Evolutionary conservation across 176 grass and related monocot species (phyloP).

Genomic region (Bothriochloa decipiens): DNA sequence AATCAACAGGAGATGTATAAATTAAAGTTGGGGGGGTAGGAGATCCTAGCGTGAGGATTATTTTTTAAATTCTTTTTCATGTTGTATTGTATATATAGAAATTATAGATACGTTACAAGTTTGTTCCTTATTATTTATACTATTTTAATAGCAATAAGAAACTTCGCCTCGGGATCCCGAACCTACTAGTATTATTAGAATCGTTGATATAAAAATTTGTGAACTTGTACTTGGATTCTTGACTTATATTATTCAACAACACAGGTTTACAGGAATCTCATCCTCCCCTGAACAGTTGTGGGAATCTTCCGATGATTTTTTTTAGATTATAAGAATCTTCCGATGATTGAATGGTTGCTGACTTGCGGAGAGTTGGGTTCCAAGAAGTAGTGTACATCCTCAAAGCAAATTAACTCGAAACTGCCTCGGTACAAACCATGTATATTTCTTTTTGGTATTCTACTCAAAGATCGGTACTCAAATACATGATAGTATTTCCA

Average conservation of each 20-base stretch:
- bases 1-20: too few relatives aligned
- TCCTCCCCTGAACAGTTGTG: conserved; percentile 1
- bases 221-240: conserved; percentile 22
- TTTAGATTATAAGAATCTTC: too few relatives aligned
- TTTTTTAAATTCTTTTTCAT: too few relatives aligned
- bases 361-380: background rate
- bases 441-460: too few relatives aligned
- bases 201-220: conserved; percentile 12
- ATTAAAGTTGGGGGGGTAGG: too few relatives aligned
- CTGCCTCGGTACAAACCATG: background rate
- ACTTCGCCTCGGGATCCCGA: conserved; percentile 14
- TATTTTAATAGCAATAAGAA: conserved; percentile 21
- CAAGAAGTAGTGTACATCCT: background rate
- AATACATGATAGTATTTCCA: background rate
- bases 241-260: background rate
- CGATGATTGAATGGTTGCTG: conserved; percentile 14
- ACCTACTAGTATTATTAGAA: background rate
- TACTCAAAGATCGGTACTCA: too few relatives aligned
- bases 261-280: conserved; percentile 17
- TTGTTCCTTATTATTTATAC: background rate
- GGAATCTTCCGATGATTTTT: conserved; percentile 36
- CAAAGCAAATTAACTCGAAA: background rate
- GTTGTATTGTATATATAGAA: too few relatives aligned
- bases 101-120: too few relatives aligned
- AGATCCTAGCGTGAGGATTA: too few relatives aligned